Evolutionary conservation across 345 rosid genomes (phyloP), one percentile per base, ranked within the genome.

Genomic region (Syzygium aqueum): DNA sequence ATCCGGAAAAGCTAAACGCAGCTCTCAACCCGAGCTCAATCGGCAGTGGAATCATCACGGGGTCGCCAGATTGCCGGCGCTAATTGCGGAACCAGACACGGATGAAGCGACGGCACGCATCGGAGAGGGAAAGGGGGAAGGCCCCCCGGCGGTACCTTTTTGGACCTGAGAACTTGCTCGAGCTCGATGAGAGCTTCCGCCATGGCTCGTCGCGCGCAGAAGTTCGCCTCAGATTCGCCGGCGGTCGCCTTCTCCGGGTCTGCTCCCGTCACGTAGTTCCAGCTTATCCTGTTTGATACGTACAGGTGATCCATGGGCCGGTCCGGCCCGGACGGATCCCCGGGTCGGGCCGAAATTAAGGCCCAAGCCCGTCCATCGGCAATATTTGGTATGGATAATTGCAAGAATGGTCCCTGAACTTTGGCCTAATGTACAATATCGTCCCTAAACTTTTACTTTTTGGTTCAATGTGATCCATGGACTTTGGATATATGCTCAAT

Each of bases 121-220:
- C 82, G 49, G 82, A 73, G 15, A 37, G 14, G 78, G 3, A 11
- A 17, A 67, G 46, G 78, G 2, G 13, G 33, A 30, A 13, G 46
- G 1, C 46, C 49, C 49, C 49, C 4, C 49, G 25, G 46, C 14
- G 25, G 80, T 73, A 92, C 96, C 95, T 91, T 54, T 80, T 57
- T 85, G 87, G 91, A 65, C 51, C 87, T 88, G 63, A 93, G 92
- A 85, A 80, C 84, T n/a, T 84, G 77, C 65, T 90, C 91, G 49
- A 94, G 95, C 28, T 92, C 92, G 5, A 87, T 21, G 46, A 93
- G 73, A 85, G 77, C 86, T n/a, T 85, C 92, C 49, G 80, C 94
- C 95, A 94, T 94, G 59, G 67, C 88, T 85, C 52, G 51, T 67
- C 52, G 51, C 59, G 46, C 3, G 53, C 59, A 12, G 82, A 73